A percentile compares a stretch with the other conserved stretches of the same genome.
These are phyloP conservation scores for Jamesozyma gamospora DNA, from an alignment of 805 yeast species.

Conservation along the genomic window DNA sequence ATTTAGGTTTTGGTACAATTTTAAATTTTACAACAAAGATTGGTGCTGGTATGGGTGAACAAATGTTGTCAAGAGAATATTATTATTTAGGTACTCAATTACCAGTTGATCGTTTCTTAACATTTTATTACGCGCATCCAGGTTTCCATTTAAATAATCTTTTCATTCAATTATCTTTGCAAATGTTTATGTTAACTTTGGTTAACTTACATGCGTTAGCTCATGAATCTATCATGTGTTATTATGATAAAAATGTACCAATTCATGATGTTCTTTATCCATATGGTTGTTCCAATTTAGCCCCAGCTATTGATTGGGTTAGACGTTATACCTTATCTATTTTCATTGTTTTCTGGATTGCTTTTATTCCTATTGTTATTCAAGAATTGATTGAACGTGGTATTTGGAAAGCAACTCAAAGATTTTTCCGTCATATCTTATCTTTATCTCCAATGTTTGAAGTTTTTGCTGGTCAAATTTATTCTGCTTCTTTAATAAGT, in stretches of 20 bases:
- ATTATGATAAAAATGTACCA: slow-evolving; percentile 55
- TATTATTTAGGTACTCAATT: slow-evolving; percentile 72
- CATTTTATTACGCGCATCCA: slow-evolving; percentile 79
- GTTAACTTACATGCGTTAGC: slow-evolving; percentile 66
- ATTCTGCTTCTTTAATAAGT: slow-evolving; percentile 58
- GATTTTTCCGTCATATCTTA: slow-evolving; percentile 57
- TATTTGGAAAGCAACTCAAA: slow-evolving; percentile 59
- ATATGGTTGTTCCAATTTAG: slow-evolving; percentile 61
- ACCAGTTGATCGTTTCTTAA: slow-evolving; percentile 70
- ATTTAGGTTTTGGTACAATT: slow-evolving; percentile 78
- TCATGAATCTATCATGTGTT: slow-evolving; percentile 60
- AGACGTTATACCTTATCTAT: slow-evolving; percentile 73
- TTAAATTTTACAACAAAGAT: slow-evolving; percentile 78
- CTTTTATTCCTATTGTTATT: slow-evolving; percentile 67
- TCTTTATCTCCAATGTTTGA: slow-evolving; percentile 76
- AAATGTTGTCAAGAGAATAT: slow-evolving; percentile 75
- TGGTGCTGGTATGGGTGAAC: slow-evolving; percentile 94
- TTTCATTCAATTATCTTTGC: slow-evolving; percentile 67
- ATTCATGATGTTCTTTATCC: slow-evolving; percentile 58
- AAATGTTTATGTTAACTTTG: slow-evolving; percentile 58
- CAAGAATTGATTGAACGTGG: slow-evolving; percentile 81
- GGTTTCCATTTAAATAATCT: slow-evolving; percentile 79
- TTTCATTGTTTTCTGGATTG: slow-evolving; percentile 72
- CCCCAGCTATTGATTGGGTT: slow-evolving; percentile 72
- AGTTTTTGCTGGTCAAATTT: slow-evolving; percentile 73